These are phyloP conservation scores for Pleurotus tuoliensis DNA, from an alignment of 768 basidiomycete genomes.

Conservation along the genomic window DNA sequence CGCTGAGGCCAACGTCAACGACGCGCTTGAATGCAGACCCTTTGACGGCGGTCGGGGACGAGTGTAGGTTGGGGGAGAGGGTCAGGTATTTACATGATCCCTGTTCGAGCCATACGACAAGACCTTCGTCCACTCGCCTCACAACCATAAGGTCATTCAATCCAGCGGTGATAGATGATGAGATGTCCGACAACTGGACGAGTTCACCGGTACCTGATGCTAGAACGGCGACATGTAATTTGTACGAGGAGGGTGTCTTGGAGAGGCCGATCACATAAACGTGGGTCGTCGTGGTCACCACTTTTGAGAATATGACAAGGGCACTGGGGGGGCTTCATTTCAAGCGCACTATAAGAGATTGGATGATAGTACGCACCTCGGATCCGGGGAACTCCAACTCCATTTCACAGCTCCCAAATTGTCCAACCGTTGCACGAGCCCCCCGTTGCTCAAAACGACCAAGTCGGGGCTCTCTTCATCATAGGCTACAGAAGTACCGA, in stretches of 20 bases:
- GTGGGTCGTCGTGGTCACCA: conserved; percentile 48
- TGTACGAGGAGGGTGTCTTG: conserved; percentile 50
- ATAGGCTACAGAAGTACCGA: conserved; percentile 52
- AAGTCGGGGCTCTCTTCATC: conserved; percentile 21
- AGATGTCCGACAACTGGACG: conserved; percentile 45
- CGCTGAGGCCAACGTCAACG: conserved; percentile 56
- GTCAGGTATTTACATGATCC: conserved; percentile 44
- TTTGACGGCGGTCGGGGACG: conserved; percentile 40
- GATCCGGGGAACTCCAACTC: conserved; percentile 70
- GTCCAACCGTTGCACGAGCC: conserved; percentile 50
- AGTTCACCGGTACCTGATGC: conserved; percentile 50
- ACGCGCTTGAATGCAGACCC: conserved; percentile 46
- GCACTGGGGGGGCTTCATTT: conserved; percentile 38
- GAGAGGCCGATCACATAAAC: conserved; percentile 57
- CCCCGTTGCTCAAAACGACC: conserved; percentile 58
- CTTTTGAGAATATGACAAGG: conserved; percentile 57
- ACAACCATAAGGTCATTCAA: conserved; percentile 27
- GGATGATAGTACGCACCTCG: conserved; percentile 43
- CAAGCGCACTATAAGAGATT: too few species aligned
- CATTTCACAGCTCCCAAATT: conserved; percentile 55
- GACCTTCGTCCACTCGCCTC: conserved; percentile 10
- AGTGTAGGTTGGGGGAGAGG: conserved; percentile 49
- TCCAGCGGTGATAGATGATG: conserved; percentile 41
- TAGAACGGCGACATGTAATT: conserved; percentile 64
- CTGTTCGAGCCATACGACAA: conserved; percentile 51